Evolutionary conservation across 805 yeast genomes (phyloP), one percentile per base, ranked within the genome.

Genomic region (Metschnikowia reukaufii): DNA sequence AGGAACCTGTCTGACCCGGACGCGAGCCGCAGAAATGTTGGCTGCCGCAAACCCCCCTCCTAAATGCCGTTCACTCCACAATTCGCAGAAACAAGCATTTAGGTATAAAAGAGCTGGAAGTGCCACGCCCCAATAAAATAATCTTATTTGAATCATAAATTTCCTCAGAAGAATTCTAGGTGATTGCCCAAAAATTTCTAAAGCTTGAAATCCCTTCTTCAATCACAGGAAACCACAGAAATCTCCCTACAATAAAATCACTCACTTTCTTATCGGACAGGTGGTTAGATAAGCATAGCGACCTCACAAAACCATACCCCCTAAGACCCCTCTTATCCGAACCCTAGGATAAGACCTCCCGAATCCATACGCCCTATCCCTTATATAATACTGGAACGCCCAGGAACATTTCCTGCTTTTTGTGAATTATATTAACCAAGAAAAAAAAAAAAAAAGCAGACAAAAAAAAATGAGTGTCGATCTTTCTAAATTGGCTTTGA

Each of bases 381-480:
- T 12, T 38, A 38, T 38, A 38, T 38, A 29, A 38, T 15, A 8
- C 31, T 25, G 32, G 30, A 19, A n/a, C 25, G 31, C 19, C 32
- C 6, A 10, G 17, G n/a, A 19, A 6, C 13, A 10, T 2, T 18
- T 7, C 15, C 29, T 15, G 10, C 38, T 19, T 33, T 33, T 17
- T 6, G 36, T n/a, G 36, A 33, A n/a, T n/a, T n/a, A n/a, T n/a
- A n/a, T n/a, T n/a, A n/a, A n/a, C n/a, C n/a, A n/a, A 23, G 9
- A 25, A 25, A 25, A 25, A 25, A 2, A 25, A 25, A 25, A 25
- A 4, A 25, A 25, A 25, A 25, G 5, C 8, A 25, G 12, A 9
- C 29, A 25, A 25, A 25, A 25, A 29, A 34, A 34, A 12, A 51
- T 55, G 57, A 55, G 57, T 29, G 47, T 53, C 29, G 59, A 55